These are phyloP conservation scores for Cladophialophora chaetospira DNA, from an alignment of 2,329 filamentous ascomycete genomes.

Conservation along the genomic window DNA sequence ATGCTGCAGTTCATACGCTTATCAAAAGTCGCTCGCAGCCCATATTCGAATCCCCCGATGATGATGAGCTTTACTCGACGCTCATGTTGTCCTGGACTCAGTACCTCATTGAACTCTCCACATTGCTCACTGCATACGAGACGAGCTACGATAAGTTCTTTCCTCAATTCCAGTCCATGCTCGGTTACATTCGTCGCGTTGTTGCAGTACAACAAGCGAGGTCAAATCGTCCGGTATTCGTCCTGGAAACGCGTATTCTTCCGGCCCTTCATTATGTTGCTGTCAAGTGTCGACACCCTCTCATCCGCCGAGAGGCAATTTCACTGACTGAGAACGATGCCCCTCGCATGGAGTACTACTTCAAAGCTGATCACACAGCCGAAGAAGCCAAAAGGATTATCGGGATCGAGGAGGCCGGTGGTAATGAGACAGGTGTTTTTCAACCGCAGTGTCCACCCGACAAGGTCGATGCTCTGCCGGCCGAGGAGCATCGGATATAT, in stretches of 20 bases:
- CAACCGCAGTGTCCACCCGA: not conserved
- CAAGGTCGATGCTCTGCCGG: not conserved
- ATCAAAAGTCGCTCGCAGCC: not conserved
- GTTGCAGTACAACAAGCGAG: not conserved
- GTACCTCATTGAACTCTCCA: conserved; percentile 16
- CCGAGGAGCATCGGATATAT: conserved; percentile 11
- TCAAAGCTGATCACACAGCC: conserved; percentile 15
- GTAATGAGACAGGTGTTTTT: conserved; percentile 10
- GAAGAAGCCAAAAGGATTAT: conserved; percentile 17
- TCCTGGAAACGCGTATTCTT: conserved; percentile 25
- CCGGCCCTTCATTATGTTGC: conserved; percentile 15
- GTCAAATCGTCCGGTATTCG: conserved; percentile 11
- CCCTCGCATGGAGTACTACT: conserved; percentile 15
- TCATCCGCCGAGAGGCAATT: conserved; percentile 21
- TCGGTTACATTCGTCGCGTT: conserved; percentile 7
- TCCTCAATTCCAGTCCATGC: conserved; percentile 6
- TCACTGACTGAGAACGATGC: conserved; percentile 1
- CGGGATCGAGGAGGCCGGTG: conserved; percentile 20
- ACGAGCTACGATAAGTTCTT: not conserved
- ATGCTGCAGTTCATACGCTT: not conserved
- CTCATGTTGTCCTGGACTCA: conserved; percentile 6
- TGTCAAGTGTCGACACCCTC: conserved; percentile 20
- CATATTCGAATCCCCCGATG: not conserved
- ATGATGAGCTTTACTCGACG: conserved; percentile 2
- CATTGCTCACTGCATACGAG: conserved; percentile 7